Evolutionary conservation across 805 yeast species (phyloP).

Genomic region (Nakazawaea laoshanensis): DNA sequence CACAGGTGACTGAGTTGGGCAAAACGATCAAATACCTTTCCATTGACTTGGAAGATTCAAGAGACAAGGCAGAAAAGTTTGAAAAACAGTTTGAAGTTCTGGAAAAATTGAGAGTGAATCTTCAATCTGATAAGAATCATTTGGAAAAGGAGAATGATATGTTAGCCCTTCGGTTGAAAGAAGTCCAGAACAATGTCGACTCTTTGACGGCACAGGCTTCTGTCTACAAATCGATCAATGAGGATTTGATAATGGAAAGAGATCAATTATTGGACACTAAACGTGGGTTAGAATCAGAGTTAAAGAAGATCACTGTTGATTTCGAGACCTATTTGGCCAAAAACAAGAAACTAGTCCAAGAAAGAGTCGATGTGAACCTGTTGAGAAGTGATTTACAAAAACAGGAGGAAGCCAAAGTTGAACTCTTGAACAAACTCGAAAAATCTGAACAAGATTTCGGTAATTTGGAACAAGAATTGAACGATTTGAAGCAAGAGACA

Average conservation of each 20-base stretch:
- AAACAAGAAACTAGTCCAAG: slow-evolving; percentile 1
- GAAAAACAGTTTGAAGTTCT: slow-evolving; percentile 27
- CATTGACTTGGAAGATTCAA: slow-evolving; percentile 50
- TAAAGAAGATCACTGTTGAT: slow-evolving; percentile 31
- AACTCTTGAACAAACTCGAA: slow-evolving; percentile 21
- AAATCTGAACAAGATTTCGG: slow-evolving; percentile 15
- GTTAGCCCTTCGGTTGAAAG: slow-evolving; percentile 31
- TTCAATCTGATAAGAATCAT: slow-evolving; percentile 36
- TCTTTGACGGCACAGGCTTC: slow-evolving; percentile 44
- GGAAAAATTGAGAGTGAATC: slow-evolving; percentile 28
- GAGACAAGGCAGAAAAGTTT: slow-evolving; percentile 31
- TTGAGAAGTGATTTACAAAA: slow-evolving; percentile 20
- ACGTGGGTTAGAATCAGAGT: slow-evolving; percentile 34
- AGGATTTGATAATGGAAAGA: slow-evolving; percentile 54
- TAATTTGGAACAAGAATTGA: slow-evolving; percentile 18
- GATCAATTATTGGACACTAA: slow-evolving; percentile 47
- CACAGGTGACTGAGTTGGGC: slow-evolving; percentile 57
- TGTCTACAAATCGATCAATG: slow-evolving; percentile 49
- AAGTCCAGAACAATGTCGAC: slow-evolving; percentile 33
- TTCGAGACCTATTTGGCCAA: slow-evolving; percentile 25
- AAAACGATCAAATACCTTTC: slow-evolving; percentile 55
- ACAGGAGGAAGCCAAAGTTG: slow-evolving; percentile 21
- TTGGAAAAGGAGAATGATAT: slow-evolving; percentile 36
- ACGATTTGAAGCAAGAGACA: slow-evolving; percentile 40
- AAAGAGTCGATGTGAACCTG: slow-evolving; percentile 14